These are phyloP conservation scores for Malassezia pachydermatis DNA, from an alignment of 1,284 basidiomycete genomes.

Conservation along the genomic window DNA sequence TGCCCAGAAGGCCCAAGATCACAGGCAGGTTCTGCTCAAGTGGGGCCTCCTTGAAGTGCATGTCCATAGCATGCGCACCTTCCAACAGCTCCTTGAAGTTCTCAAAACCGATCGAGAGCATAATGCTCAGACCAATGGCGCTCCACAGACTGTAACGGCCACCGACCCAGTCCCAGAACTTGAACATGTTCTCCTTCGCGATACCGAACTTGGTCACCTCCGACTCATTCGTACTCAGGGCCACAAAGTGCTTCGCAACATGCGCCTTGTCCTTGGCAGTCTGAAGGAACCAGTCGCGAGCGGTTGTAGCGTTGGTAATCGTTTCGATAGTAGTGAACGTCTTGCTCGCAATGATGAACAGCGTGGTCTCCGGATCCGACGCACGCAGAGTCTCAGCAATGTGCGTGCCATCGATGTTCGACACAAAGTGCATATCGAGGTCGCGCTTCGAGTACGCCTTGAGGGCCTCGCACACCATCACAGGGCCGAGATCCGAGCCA, in stretches of 20 bases:
- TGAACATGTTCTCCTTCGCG: conserved; percentile 87
- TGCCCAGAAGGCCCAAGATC: conserved; percentile 75
- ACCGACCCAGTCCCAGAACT: conserved; percentile 99
- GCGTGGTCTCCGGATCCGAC: conserved; percentile 81
- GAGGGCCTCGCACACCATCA: conserved; percentile 97
- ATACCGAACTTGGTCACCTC: conserved; percentile 95
- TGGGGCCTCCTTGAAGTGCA: conserved; percentile 80
- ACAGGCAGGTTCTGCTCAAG: conserved; percentile 88
- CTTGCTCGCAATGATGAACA: conserved; percentile 96
- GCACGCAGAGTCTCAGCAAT: conserved; percentile 73
- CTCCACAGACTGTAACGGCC: conserved; percentile 97
- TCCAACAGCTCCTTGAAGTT: conserved; percentile 81
- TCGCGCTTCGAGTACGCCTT: conserved; percentile 85
- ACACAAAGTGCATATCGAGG: conserved; percentile 78
- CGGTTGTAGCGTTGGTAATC: conserved; percentile 91
- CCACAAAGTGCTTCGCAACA: conserved; percentile 97
- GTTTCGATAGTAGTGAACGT: conserved; percentile 99
- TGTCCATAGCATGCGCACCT: conserved; percentile 95
- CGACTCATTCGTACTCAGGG: conserved; percentile 88
- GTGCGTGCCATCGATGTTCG: conserved; percentile 97
- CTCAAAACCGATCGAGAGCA: conserved; percentile 81
- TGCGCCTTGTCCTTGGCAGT: conserved; percentile 64
- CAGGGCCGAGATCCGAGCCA: conserved; percentile 90
- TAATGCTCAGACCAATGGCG: conserved; percentile 90
- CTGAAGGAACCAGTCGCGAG: conserved; percentile 84